Evolutionary conservation across 352 stramenopile genomes (phyloP).

Genomic region (Phytopythium helicoides): DNA sequence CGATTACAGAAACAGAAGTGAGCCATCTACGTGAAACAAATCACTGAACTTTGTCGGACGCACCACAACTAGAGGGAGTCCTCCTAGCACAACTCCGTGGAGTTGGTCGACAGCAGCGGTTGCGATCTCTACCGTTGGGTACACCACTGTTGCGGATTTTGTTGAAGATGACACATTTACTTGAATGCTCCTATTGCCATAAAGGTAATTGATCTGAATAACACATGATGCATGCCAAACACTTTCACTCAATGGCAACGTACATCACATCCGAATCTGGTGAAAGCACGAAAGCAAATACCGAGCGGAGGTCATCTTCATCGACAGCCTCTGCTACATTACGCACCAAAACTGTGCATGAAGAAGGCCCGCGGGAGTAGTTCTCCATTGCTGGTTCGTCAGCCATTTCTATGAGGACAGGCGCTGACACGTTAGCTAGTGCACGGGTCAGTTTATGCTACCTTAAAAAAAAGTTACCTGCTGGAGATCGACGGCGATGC

Average conservation of each 20-base stretch:
- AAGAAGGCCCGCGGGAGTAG: conserved; percentile 33
- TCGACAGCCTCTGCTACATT: conserved; percentile 50
- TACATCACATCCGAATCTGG: conserved; percentile 32
- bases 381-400: conserved; percentile 31
- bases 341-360: conserved; percentile 24
- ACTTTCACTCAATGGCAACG: conserved; percentile 6
- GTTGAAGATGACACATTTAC: conserved; percentile 10
- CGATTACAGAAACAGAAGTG: background rate
- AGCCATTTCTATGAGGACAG: conserved; percentile 15
- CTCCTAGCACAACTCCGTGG: conserved; percentile 52
- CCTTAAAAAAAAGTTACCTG: conserved; percentile 25
- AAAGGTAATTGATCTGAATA: background rate
- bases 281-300: conserved; percentile 60
- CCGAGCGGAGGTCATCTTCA: conserved; percentile 45
- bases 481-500: conserved; percentile 22
- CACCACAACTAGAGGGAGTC: conserved; percentile 51
- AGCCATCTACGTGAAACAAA: too few relatives aligned
- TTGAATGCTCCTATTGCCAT: conserved; percentile 7
- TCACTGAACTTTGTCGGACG: too few relatives aligned
- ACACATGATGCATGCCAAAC: too few relatives aligned
- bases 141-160: conserved; percentile 16
- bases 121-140: conserved; percentile 28
- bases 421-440: background rate
- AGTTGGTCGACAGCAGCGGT: conserved; percentile 35
- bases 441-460: too few relatives aligned